Evolutionary conservation across 257 asterid genomes (phyloP).

Genomic region (Scutellaria baicalensis): DNA sequence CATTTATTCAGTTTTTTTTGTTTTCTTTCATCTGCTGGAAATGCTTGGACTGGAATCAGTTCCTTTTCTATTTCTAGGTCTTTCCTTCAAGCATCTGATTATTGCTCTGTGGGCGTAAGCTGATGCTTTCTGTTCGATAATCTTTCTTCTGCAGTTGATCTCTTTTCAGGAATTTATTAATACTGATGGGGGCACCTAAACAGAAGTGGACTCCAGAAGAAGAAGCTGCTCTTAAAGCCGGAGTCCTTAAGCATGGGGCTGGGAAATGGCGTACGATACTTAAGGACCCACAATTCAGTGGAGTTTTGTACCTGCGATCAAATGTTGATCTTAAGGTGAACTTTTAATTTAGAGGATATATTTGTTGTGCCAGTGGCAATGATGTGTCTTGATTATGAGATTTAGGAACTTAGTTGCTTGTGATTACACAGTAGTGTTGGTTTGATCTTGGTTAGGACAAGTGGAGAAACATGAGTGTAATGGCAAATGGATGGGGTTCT

Average conservation of each 20-base stretch:
- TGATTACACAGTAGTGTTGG: neutral
- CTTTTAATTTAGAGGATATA: neutral
- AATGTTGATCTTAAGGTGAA: conserved; percentile 96
- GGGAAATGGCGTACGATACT: conserved; percentile 98
- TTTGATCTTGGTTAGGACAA: conserved; percentile 54
- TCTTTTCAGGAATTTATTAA: neutral
- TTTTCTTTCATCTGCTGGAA: neutral
- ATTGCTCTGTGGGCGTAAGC: neutral
- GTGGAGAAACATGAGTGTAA: conserved; percentile 98
- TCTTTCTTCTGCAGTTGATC: conserved; percentile 13
- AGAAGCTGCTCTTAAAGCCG: conserved; percentile 98
- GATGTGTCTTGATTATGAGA: neutral
- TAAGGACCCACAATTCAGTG: conserved; percentile 86
- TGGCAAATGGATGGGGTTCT: conserved; percentile 93
- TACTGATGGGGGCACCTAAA: conserved; percentile 90
- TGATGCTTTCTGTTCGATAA: neutral
- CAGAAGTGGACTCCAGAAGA: conserved; percentile 98
- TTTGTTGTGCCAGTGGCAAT: neutral
- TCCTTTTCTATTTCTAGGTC: neutral
- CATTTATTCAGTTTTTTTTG: neutral
- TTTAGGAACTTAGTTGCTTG: neutral
- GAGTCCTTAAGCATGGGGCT: conserved; percentile 88
- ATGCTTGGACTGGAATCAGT: neutral
- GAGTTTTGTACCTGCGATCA: conserved; percentile 67
- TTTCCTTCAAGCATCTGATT: neutral